These are phyloP conservation scores for Solanum pinnatisectum DNA, from an alignment of 257 asterid species.

Conservation along the genomic window DNA sequence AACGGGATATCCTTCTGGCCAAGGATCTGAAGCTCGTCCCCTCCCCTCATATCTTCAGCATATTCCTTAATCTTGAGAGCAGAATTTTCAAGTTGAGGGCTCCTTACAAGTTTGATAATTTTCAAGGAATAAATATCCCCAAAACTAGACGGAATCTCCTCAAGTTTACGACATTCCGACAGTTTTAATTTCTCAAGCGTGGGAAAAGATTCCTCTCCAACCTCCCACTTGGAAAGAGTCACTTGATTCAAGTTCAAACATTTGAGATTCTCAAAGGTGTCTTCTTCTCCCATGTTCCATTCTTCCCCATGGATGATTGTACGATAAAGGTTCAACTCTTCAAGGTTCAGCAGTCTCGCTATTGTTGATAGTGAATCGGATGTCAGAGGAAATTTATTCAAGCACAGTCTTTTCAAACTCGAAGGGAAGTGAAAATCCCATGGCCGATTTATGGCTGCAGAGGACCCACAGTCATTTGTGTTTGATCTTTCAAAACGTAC, in stretches of 20 bases:
- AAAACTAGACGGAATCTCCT: neutral
- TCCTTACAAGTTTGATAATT: neutral
- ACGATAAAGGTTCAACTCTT: fast-evolving
- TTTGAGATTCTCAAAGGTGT: neutral
- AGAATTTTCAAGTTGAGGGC: neutral
- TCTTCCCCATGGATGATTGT: neutral
- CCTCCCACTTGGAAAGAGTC: neutral
- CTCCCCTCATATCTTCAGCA: neutral
- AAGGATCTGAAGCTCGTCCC: neutral
- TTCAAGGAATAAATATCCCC: neutral
- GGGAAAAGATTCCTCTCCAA: neutral
- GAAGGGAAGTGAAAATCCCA: neutral
- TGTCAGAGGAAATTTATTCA: neutral
- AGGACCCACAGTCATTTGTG: neutral
- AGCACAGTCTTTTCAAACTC: fast-evolving
- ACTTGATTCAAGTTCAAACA: fast-evolving
- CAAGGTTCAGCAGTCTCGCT: neutral
- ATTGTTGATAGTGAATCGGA: neutral
- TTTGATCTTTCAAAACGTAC: neutral
- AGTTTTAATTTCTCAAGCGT: neutral
- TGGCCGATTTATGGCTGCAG: neutral
- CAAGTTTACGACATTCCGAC: fast-evolving
- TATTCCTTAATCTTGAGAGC: neutral
- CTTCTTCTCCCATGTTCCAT: neutral
- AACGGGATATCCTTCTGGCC: no score